Conservation (phyloP, 108 stramenopile species). For the Skeletonema costatum region DNA sequence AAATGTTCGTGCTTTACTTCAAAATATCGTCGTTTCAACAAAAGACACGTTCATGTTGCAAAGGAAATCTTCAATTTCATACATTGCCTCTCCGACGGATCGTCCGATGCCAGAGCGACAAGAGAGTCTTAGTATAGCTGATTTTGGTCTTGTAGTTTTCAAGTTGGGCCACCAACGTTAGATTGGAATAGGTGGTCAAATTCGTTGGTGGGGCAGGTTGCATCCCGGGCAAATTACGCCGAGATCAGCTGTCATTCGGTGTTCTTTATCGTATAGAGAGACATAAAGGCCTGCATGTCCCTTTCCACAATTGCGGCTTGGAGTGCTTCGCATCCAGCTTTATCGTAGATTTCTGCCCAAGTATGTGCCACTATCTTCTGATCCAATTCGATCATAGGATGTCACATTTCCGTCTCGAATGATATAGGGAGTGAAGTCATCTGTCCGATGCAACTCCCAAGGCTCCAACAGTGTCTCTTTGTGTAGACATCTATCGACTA, state of each 20-base stretch:
- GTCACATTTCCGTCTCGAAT: constrained; percentile 30
- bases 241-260: constrained; percentile 43
- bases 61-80: constrained; percentile 49
- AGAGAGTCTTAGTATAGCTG: constrained; percentile 27
- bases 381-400: constrained; percentile 20
- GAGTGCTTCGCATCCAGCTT: constrained; percentile 36
- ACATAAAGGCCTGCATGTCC: constrained; percentile 18
- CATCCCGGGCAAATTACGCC: constrained; percentile 42
- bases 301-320: constrained; percentile 28
- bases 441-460: constrained; percentile 23
- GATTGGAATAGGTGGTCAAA: constrained; percentile 28
- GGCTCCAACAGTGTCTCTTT: constrained; percentile 33
- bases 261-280: constrained; percentile 26
- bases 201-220: constrained; percentile 37
- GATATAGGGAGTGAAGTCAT: constrained; percentile 25
- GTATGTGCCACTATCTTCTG: constrained; percentile 25
- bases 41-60: constrained; percentile 55
- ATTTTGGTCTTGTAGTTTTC: constrained; percentile 37
- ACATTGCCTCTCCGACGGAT: constrained; percentile 53
- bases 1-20: constrained; percentile 40
- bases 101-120: constrained; percentile 41
- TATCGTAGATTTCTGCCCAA: constrained; percentile 44
- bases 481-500: constrained; percentile 42
- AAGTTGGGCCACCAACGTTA: constrained; percentile 37
- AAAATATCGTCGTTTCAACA: constrained; percentile 30